phyloP scores from a whole-genome alignment of 2,329 filamentous ascomycete genomes.

The Esteya vermicola region DNA sequence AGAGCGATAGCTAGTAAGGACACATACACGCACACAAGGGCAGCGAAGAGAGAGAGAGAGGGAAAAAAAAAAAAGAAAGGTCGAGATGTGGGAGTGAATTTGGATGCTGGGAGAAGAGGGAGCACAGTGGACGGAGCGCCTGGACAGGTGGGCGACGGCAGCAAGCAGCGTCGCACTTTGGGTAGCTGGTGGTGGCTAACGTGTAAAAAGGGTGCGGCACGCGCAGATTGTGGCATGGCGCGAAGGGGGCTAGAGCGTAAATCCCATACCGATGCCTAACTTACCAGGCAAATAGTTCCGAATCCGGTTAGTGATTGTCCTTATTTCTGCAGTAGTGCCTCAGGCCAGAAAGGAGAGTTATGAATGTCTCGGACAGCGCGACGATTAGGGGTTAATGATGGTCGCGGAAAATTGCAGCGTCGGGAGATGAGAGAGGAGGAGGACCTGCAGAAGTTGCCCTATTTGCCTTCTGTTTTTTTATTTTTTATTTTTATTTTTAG shows the following conservation, averaged over 20 bases:
- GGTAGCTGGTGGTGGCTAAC: constrained; percentile 1
- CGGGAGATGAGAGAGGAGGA: background rate
- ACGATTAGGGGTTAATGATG: background rate
- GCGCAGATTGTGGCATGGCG: constrained; percentile 10
- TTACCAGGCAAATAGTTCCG: constrained; percentile 7
- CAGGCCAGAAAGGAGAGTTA: background rate
- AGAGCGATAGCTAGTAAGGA: no score
- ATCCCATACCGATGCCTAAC: constrained; percentile 11
- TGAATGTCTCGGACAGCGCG: background rate
- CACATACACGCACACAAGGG: no score
- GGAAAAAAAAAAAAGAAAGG: constrained; percentile 1
- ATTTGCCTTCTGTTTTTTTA: no score
- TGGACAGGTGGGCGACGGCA: background rate
- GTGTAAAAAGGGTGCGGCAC: background rate
- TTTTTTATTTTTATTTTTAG: no score
- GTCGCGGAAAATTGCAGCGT: background rate
- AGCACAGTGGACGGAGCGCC: background rate
- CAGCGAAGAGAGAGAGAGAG: background rate
- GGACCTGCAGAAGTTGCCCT: no score
- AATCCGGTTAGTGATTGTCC: background rate
- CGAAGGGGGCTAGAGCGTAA: constrained; percentile 10
- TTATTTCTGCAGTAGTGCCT: background rate
- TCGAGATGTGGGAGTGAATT: constrained; percentile 7
- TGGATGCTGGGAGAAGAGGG: constrained; percentile 2
- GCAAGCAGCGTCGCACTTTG: constrained; percentile 1